Base-by-base conservation (phyloP, 495 filamentous ascomycete species). In the Pyrenula aspistea region DNA sequence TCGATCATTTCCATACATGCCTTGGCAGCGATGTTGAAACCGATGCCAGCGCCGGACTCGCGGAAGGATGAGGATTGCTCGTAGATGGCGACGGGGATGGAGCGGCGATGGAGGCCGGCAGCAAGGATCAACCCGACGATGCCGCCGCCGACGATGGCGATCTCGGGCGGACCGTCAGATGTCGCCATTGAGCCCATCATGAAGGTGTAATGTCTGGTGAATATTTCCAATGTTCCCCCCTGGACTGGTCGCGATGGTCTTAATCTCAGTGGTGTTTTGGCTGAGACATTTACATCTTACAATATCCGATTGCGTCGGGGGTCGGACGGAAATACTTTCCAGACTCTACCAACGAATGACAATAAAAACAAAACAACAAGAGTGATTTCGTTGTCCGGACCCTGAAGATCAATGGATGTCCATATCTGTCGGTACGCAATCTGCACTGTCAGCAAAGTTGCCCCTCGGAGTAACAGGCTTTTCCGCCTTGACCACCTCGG, bases 141-240 rank as follows among this genome's bases (percentile, higher is more conserved):
- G 25, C 75, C 75, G 24, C 69, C 67, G 55, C 75, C 75, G 23
- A 77, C 59, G 36, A 77, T 71, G 42, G 72, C 71, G 47, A 74
- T 63, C 19, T 68, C 58, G 55, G 65, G 51, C 22, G 51, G 31
- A 2, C 21, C 49, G 22, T 56, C 20, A 21, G 25, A 19, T 52
- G 11, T 36, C 31, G 31, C 31, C 31, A 42, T 42, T 42, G 31
- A 42, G 31, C 31, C 31, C 31, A 42, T 42, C 31, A 42, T 15
- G 31, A 42, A 42, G 31, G 31, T 42, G 31, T 8, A 42, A 15
- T 42, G 15, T 42, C 31, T 15, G 31, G 31, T 42, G 31, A 42
- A 15, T 42, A 4, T 42, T 42, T 42, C 31, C 31, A 42, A 42
- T 42, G 31, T 4, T 42, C 4, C 31, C 31, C 31, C 31, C 31